Conservation (phyloP, 1,139 yeast genomes). For the Chernovozyma sophiae-reginae region DNA sequence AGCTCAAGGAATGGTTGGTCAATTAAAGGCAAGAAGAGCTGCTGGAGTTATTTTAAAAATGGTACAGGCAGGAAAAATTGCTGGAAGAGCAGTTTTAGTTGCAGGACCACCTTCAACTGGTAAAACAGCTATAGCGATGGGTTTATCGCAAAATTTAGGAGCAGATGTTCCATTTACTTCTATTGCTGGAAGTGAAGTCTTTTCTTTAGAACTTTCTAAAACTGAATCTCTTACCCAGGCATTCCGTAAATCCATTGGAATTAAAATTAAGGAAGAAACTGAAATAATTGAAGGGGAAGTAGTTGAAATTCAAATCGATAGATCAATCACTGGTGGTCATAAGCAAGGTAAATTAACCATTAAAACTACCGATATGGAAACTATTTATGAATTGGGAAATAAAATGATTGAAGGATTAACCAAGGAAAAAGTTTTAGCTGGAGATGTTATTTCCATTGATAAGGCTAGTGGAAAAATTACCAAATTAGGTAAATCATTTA, state of each 20-base stretch:
- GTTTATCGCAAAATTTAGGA: conserved; percentile 85
- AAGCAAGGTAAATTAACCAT: conserved; percentile 97
- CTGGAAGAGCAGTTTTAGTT: conserved; percentile 91
- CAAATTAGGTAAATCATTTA: conserved; percentile 90
- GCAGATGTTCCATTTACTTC: conserved; percentile 93
- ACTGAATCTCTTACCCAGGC: conserved; percentile 96
- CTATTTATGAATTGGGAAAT: conserved; percentile 93
- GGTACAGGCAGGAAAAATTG: conserved; percentile 91
- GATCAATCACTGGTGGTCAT: conserved; percentile 95
- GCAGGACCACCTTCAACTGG: conserved; percentile 99
- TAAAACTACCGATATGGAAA: conserved; percentile 98
- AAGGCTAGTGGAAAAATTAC: conserved; percentile 93
- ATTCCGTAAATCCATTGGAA: conserved; percentile 92
- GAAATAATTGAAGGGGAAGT: conserved; percentile 98
- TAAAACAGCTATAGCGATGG: conserved; percentile 98
- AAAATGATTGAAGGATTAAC: conserved; percentile 97
- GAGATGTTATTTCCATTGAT: conserved; percentile 94
- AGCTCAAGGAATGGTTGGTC: conserved; percentile 98
- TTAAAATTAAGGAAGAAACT: conserved; percentile 92
- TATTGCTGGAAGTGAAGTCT: conserved; percentile 90
- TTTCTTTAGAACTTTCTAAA: conserved; percentile 84
- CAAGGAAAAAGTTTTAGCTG: conserved; percentile 94
- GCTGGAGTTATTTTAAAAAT: conserved; percentile 91
- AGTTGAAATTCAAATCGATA: conserved; percentile 95
- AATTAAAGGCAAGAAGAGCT: conserved; percentile 88